These are phyloP conservation scores for Aspergillus homomorphus DNA, from an alignment of 495 filamentous ascomycete species.

Conservation along the genomic window DNA sequence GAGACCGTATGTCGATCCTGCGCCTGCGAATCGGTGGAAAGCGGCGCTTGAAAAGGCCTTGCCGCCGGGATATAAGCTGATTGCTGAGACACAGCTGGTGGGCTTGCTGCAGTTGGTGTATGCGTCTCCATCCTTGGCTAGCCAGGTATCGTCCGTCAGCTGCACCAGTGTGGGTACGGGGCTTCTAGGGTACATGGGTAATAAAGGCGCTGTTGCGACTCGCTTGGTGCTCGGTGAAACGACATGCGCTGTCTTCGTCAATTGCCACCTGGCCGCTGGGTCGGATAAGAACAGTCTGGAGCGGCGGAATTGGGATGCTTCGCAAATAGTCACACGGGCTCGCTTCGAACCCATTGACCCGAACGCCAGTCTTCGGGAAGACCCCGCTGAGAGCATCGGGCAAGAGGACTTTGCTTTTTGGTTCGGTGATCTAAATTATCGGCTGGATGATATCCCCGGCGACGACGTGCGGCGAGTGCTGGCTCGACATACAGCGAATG, in stretches of 20 bases:
- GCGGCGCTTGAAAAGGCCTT: conserved; percentile 64
- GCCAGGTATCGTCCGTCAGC: conserved; percentile 71
- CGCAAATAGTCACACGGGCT: conserved; percentile 69
- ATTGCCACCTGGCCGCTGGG: conserved; percentile 86
- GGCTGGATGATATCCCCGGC: conserved; percentile 81
- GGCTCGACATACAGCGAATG: conserved; percentile 73
- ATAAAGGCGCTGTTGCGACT: conserved; percentile 85
- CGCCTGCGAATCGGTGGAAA: conserved; percentile 73
- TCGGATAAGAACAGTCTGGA: conserved; percentile 73
- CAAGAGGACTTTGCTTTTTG: conserved; percentile 92
- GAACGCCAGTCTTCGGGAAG: conserved; percentile 47
- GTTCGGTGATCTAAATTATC: conserved; percentile 96
- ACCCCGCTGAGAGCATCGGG: conserved; percentile 66
- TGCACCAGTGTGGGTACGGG: conserved; percentile 81
- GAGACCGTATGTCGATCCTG: conserved; percentile 69
- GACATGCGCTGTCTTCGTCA: conserved; percentile 82
- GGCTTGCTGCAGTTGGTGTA: conserved; percentile 85
- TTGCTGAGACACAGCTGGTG: conserved; percentile 80
- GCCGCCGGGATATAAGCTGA: conserved; percentile 69
- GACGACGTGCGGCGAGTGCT: conserved; percentile 86
- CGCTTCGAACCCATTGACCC: conserved; percentile 69
- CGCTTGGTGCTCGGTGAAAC: conserved; percentile 87
- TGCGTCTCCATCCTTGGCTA: conserved; percentile 68
- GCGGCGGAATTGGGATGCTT: conserved; percentile 83
- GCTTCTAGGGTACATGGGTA: conserved; percentile 87